Conservation (phyloP, 1,284 basidiomycete species). For the Phylloboletellus chloephorus region DNA sequence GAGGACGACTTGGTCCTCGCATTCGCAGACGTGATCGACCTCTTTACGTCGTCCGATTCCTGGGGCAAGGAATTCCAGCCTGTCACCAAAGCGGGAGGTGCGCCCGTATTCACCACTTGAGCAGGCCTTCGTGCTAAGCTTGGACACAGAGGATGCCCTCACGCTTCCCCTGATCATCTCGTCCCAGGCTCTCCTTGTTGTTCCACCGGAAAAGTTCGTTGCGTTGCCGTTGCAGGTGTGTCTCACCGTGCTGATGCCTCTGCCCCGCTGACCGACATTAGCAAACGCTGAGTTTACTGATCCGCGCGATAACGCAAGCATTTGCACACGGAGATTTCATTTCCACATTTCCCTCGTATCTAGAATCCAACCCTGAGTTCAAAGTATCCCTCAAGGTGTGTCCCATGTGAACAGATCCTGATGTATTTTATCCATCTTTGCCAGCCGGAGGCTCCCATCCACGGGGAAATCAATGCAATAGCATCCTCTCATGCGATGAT, state of each 20-base stretch:
- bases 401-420: background rate
- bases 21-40: conserved; percentile 66
- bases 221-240: conserved; percentile 51
- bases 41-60: conserved; percentile 40
- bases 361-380: conserved; percentile 24
- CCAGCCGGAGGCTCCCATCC: conserved; percentile 28
- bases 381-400: conserved; percentile 35
- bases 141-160: conserved; percentile 28
- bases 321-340: conserved; percentile 51
- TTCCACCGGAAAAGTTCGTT: conserved; percentile 48
- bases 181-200: conserved; percentile 51
- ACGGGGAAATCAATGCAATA: conserved; percentile 34
- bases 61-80: conserved; percentile 68
- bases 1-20: conserved; percentile 64
- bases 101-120: conserved; percentile 20
- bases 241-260: background rate
- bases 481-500: conserved; percentile 42
- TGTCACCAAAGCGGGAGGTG: conserved; percentile 35
- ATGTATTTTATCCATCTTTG: conserved; percentile 3
- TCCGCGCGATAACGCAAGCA: conserved; percentile 45
- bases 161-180: conserved; percentile 44
- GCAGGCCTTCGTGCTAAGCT: conserved; percentile 10
- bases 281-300: conserved; percentile 41
- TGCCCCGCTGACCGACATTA: conserved; percentile 15
- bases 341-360: conserved; percentile 33